phyloP scores from a whole-genome alignment of 345 rosid genomes.

The Sisymbrium irio region DNA sequence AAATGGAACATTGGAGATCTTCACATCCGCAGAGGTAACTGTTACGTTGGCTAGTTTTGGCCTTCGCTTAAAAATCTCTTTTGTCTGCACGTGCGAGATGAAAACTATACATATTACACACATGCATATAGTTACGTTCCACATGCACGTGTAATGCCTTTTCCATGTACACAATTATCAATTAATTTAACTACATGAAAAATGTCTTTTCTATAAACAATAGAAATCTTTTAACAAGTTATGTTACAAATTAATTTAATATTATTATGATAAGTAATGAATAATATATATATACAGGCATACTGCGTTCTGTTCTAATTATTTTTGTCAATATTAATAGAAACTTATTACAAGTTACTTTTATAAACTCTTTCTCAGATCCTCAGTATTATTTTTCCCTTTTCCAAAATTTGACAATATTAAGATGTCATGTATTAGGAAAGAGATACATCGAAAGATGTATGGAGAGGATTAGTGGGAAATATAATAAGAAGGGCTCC shows the following conservation, averaged over 20 bases:
- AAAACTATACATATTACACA: not conserved
- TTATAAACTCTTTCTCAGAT: not conserved
- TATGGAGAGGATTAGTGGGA: constrained; percentile 32
- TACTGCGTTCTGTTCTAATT: not conserved
- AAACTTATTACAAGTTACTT: not conserved
- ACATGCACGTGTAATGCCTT: not conserved
- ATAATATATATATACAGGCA: not conserved
- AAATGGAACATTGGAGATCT: constrained; percentile 40
- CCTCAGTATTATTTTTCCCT: not conserved
- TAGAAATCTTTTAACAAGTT: not conserved
- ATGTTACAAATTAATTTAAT: not conserved
- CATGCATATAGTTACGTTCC: not conserved
- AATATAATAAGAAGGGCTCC: not conserved
- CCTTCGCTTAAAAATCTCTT: not conserved
- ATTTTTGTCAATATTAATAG: not conserved
- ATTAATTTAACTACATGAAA: not conserved
- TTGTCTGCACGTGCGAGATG: not conserved
- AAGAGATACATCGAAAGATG: constrained; percentile 38
- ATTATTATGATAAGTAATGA: not conserved
- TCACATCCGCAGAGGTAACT: constrained; percentile 35
- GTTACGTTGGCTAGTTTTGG: not conserved
- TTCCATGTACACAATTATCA: not conserved
- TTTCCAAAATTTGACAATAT: not conserved
- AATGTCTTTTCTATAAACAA: not conserved
- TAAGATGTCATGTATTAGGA: constrained; percentile 30